Evolutionary conservation across 805 yeast genomes (phyloP).

Genomic region (Candida glaebosa): DNA sequence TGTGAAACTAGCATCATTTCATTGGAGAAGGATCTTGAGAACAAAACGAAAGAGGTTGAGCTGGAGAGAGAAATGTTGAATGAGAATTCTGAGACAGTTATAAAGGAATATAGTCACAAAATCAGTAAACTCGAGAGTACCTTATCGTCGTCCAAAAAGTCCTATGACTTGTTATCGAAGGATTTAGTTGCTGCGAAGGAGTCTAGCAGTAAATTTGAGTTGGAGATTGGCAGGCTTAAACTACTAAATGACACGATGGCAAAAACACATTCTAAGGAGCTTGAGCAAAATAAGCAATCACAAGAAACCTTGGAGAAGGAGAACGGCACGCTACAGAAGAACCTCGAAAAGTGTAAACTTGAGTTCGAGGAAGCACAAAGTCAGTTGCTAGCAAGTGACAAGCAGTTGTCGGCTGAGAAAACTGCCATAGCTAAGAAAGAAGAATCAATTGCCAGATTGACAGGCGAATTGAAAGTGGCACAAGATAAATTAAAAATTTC

Average conservation of each 20-base stretch:
- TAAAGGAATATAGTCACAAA: slow-evolving; percentile 47
- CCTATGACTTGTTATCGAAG: slow-evolving; percentile 7
- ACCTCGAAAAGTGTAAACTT: neutral
- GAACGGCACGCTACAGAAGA: neutral
- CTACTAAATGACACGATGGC: slow-evolving; percentile 2
- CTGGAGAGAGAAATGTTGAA: slow-evolving; percentile 46
- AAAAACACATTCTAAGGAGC: neutral
- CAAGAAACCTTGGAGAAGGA: neutral
- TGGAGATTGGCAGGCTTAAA: slow-evolving; percentile 12
- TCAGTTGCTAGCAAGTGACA: neutral
- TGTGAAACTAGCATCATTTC: slow-evolving; percentile 16
- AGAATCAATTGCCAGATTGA: slow-evolving; percentile 3
- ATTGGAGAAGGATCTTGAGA: slow-evolving; percentile 23
- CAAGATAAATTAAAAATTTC: neutral
- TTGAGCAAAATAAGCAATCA: neutral
- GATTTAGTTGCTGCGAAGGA: slow-evolving; percentile 6
- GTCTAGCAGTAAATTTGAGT: slow-evolving; percentile 3
- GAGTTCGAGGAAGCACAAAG: neutral
- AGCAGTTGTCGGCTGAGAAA: neutral
- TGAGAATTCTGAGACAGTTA: slow-evolving; percentile 47
- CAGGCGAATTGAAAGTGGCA: slow-evolving; percentile 4
- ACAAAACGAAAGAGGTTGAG: slow-evolving; percentile 44
- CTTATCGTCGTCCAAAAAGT: slow-evolving; percentile 11
- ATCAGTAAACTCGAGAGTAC: slow-evolving; percentile 41
- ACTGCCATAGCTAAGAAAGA: neutral